These are phyloP conservation scores for Naegleria lovaniensis DNA, from an alignment of 208 protist species.

Conservation along the genomic window DNA sequence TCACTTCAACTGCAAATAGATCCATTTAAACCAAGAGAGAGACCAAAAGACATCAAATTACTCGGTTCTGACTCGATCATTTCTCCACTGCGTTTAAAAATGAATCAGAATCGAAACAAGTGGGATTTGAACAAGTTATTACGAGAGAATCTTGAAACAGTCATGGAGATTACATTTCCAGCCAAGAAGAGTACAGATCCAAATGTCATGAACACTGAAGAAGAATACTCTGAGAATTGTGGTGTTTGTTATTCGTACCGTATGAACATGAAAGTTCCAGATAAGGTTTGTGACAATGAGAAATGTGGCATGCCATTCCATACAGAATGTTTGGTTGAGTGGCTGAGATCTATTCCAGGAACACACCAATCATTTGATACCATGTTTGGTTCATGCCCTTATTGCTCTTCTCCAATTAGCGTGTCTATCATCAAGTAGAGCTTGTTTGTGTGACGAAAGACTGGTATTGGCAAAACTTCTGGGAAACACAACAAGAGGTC, in stretches of 20 bases:
- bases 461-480: too few relatives aligned
- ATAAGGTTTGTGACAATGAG: conserved; percentile 32
- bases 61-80: conserved; percentile 24
- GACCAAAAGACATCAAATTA: conserved; percentile 3
- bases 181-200: neutral
- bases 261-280: neutral
- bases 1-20: conserved; percentile 25
- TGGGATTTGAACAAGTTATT: neutral
- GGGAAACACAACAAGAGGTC: too few relatives aligned
- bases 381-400: conserved; percentile 29
- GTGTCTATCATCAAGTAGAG: neutral
- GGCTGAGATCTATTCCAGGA: conserved; percentile 12
- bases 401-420: neutral
- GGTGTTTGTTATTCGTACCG: conserved; percentile 27
- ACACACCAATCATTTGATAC: conserved; percentile 28
- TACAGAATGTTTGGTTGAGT: conserved; percentile 16
- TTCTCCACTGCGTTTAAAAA: neutral
- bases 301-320: conserved; percentile 26
- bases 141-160: neutral
- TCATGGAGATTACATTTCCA: neutral
- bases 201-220: neutral
- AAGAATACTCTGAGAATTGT: conserved; percentile 16
- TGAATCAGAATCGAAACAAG: neutral
- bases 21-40: neutral
- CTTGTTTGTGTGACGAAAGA: too few relatives aligned